Base-by-base conservation (phyloP, 169 alveolate genomes). In the Toxoplasma gondii region DNA sequence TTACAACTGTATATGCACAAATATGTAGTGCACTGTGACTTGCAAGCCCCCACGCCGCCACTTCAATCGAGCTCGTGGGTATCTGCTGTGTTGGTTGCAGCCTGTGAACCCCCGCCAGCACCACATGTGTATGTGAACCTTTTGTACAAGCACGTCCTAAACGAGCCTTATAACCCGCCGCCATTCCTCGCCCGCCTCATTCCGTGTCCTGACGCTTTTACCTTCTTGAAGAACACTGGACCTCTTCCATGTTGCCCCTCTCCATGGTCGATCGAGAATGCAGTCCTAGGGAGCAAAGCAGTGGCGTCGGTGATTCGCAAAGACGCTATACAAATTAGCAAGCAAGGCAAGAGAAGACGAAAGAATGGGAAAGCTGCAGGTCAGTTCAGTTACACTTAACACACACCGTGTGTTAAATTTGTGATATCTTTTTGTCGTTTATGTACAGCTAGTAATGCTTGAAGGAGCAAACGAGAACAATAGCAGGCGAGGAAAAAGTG, bases 51-150 rank as follows among this genome's bases (percentile, higher is more conserved):
- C 58, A 49, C 27, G 58, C 58, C 22, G 58, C 4, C 22, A 5
- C 58, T 12, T 49, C 58, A 49, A 39, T 0, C 1, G 41, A 0
- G 41, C 22, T 49, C 58, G 12, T 49, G 58, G 16, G 0, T 49
- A 12, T 49, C 58, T 49, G 58, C 58, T 49, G 16, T 49, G 12
- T 49, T 49, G 58, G 34, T 1, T 45, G 87, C 93, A 90, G 93
- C 93, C 31, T 90, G 93, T 67, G 93, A 90, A 88, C 93, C 93
- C 12, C 93, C 93, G n/a, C 69, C 88, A 4, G 83, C 93, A 44
- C 93, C 93, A 0, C 78, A 64, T n/a, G 67, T 90, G 34, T 90
- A 90, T 69, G 54, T 90, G 81, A 80, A 90, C 74, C 64, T 44
- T 0, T 41, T 90, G 93, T 70, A 90, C 88, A 78, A 80, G 34